Base-by-base conservation (phyloP, 2,329 filamentous ascomycete species). In the Sporothrix brasiliensis region DNA sequence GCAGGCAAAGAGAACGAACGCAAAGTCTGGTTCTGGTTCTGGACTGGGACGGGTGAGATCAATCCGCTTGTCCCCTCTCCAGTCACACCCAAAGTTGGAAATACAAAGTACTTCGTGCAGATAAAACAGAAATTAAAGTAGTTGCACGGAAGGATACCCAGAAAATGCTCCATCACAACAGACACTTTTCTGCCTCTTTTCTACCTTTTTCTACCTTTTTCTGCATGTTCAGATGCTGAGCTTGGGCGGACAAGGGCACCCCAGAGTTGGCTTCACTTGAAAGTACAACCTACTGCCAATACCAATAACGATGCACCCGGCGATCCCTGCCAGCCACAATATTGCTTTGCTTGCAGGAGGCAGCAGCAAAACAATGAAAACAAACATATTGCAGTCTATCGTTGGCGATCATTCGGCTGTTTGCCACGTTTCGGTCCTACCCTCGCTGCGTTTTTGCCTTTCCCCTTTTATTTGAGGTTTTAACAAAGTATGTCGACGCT, bases 41-140 rank as follows among this genome's bases (percentile, higher is more conserved):
- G 39, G 63, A 21, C 11, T 27, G 44, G 21, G 49, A 67, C 6
- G 63, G 21, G 60, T 19, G 24, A 13, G 14, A 19, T 34, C 5
- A 13, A 39, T 30, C 39, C 21, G 47, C 6, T 21, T 3, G 7
- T 34, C 16, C 24, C 6, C n/a, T 27, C 39, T 19, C 47, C 44
- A 47, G 27, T 67, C 60, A 56, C 66, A 47, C n/a, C 34, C 30
- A 34, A 58, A 49, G 27, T 58, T 67, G 66, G 47, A 34, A 34
- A 11, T 30, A 30, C 24, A 3, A n/a, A 44, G n/a, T 13, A 7
- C n/a, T n/a, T n/a, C n/a, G n/a, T n/a, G n/a, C 2, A 41, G 19
- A 60, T 4, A 61, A 13, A 3, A 14, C 10, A 27, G 21, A 39
- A 30, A 30, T 30, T 30, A 30, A 30, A 30, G 27, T 30, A 30